Base-by-base conservation (phyloP, 2,329 filamentous ascomycete species). In the Colletotrichum viniferum region DNA sequence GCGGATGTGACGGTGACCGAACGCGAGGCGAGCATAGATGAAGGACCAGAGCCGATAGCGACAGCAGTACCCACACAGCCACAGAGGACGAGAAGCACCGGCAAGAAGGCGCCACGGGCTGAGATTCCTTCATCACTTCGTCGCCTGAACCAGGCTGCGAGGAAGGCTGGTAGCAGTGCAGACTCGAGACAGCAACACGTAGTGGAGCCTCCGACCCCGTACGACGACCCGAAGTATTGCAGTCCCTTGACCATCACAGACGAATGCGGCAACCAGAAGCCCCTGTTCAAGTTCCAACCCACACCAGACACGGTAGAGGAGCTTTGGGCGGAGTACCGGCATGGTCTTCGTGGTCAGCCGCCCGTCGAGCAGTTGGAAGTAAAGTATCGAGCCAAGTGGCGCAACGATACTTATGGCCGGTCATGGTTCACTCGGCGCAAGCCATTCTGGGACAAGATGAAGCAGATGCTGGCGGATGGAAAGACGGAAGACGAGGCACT, bases 341-440 rank as follows among this genome's bases (percentile, higher is more conserved):
- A 74, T 52, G 76, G 76, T 10, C 28, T 72, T 8, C 43, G 65
- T 7, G 74, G 64, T 0, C 76, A 77, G 32, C 67, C 58, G 4
- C 62, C 76, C 2, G 68, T 77, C 30, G 70, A 73, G 26, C 24
- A 36, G 16, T 71, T 77, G 7, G 74, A 77, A 26, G 43, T 32
- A 56, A 48, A 8, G n/a, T 74, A 77, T 55, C 58, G 70, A 9
- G 65, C 71, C 5, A 77, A 69, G 10, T 77, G 76, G 76, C 76
- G 74, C 3, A 74, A 32, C 43, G 56, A 62, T 1, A 32, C 34
- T 3, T 74, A 77, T 43, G 67, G 65, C 7, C 62, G 76, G 2
- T 71, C 74, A 5, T 77, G 76, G 76, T 77, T 77, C 55, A 77
- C 62, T 1, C 71, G 76, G 5, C 67, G 76, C 13, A 77, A 77